phyloP scores from a whole-genome alignment of 305 asterid species.

The Fraxinus baroniana region DNA sequence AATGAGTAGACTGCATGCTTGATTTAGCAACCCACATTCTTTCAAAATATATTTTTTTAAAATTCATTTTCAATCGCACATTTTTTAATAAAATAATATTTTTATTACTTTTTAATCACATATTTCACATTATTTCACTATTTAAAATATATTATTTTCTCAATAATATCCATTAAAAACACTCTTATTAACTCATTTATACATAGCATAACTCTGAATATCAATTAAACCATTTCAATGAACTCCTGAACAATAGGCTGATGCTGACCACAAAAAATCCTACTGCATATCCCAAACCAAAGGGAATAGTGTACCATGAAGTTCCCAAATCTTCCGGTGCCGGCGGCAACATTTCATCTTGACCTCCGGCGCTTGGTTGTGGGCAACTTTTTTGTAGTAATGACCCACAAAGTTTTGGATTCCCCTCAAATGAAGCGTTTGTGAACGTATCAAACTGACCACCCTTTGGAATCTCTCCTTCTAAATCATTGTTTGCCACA shows the following conservation, averaged over 20 bases:
- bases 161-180: no score
- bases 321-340: neutral
- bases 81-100: no score
- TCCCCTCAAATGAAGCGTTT: conserved; percentile 42
- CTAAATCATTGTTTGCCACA: conserved; percentile 52
- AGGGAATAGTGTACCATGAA: neutral
- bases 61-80: no score
- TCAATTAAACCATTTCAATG: neutral
- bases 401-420: conserved; percentile 49
- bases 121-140: no score
- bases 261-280: neutral
- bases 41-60: no score
- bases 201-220: no score
- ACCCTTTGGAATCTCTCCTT: conserved; percentile 51
- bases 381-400: neutral
- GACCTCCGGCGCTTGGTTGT: neutral
- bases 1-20: no score
- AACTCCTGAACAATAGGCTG: neutral
- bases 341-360: neutral
- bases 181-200: no score
- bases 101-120: no score
- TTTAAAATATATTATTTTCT: no score
- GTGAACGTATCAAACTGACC: conserved; percentile 56
- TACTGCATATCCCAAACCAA: neutral
- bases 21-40: no score